Evolutionary conservation across 2,329 filamentous ascomycete species (phyloP), one percentile per base, ranked within the genome.

Genomic region (Apiospora kogelbergensis): DNA sequence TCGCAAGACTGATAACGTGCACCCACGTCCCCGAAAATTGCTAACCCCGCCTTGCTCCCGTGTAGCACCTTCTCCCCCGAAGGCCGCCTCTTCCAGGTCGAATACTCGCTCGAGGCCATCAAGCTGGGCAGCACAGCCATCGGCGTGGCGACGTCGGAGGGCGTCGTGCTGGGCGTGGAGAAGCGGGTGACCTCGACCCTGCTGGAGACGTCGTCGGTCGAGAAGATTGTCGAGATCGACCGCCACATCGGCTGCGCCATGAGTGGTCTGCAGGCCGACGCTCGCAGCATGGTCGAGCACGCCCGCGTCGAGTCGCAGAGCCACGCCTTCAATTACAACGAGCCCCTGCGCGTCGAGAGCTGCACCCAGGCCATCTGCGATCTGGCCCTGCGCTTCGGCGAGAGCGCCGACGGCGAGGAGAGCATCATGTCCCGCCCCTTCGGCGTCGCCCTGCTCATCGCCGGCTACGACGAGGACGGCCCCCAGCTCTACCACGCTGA

Each of bases 41-140:
- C 46, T 41, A 48, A 67, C 68, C 41, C 46, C n/a, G 65, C 42
- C 20, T 30, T 60, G 17, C 53, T 37, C 65, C 67, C 22, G n/a
- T 69, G 70, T 80, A 97, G 93, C 89, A 99, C 96, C 89, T 99
- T 99, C 90, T 99, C 96, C 77, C 96, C 96, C 71, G 96, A 99
- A 89, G 96, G 96, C 79, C 96, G 96, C 84, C 93, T 99, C 82
- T 99, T 99, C 89, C 96, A 99, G 87, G 96, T 99, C 86, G 96
- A 99, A 92, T 99, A 99, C 90, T 98, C 96, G 70, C 92, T 99
- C 82, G 96, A 99, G 87, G 96, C 96, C 83, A 99, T 99, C 90
- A 99, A 99, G 88, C 93, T 98, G 75, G 96, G 96, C 76, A 97
- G 93, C 78, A 99, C 96, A 76, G 96, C 96, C 79, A 99, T 99